Percentiles rank a stretch among this genome's conserved stretches.
These are phyloP conservation scores for Beauveria varroae DNA, from an alignment of 2,329 filamentous ascomycete genomes.

Conservation along the genomic window DNA sequence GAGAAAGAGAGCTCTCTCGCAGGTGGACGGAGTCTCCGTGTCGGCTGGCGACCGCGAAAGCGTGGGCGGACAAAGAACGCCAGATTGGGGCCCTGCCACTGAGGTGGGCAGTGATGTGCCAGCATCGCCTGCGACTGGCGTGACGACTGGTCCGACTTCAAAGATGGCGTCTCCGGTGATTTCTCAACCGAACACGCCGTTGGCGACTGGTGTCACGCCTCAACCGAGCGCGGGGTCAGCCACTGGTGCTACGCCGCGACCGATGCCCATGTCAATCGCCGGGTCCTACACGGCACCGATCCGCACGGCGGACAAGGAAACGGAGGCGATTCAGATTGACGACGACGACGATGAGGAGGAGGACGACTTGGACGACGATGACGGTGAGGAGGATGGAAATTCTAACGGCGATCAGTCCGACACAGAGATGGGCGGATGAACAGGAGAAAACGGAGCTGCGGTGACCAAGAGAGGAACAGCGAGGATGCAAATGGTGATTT, in stretches of 20 bases:
- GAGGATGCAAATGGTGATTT: neutral
- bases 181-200: neutral
- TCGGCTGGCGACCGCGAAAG: neutral
- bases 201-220: no score
- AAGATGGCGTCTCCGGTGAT: neutral
- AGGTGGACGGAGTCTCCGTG: neutral
- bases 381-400: neutral
- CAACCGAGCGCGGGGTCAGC: no score
- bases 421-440: no score
- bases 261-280: slow-evolving; percentile 6
- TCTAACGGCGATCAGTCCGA: no score
- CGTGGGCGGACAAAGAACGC: neutral
- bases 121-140: neutral
- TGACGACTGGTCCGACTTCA: neutral
- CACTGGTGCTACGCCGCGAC: neutral
- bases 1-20: neutral
- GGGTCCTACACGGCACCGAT: slow-evolving; percentile 3
- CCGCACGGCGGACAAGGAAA: neutral
- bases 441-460: no score
- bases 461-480: neutral
- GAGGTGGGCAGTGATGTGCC: neutral
- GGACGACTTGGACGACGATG: neutral
- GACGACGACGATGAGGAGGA: neutral
- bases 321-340: neutral
- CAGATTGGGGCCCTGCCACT: neutral